Evolutionary conservation across 1,284 basidiomycete species (phyloP).

Genomic region (Austroboletus niveus): DNA sequence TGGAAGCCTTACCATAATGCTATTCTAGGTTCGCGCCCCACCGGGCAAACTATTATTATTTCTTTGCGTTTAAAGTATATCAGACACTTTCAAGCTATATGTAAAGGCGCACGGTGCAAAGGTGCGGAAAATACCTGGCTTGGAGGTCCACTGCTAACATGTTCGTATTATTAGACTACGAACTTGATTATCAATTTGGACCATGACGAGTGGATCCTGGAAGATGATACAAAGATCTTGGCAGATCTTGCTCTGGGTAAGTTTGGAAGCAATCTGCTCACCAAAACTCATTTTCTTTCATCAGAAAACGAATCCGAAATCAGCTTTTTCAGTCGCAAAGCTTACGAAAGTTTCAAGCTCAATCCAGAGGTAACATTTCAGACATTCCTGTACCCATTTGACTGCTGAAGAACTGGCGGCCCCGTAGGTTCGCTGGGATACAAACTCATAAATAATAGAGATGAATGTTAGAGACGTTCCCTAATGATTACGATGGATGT

Average conservation of each 20-base stretch:
- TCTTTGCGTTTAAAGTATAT: constrained; percentile 1
- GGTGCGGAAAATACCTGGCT: constrained; percentile 38
- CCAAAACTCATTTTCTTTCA: constrained; percentile 1
- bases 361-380: constrained; percentile 67
- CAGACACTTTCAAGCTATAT: constrained; percentile 93
- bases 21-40: constrained; percentile 54
- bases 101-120: constrained; percentile 94
- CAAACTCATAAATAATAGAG: constrained; percentile 4
- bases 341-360: constrained; percentile 77
- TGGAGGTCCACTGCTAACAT: background rate
- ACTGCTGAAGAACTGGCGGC: background rate
- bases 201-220: constrained; percentile 88
- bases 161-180: constrained; percentile 61
- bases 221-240: constrained; percentile 63
- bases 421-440: constrained; percentile 30
- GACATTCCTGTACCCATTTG: background rate
- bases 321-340: constrained; percentile 79
- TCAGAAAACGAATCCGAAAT: constrained; percentile 94
- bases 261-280: constrained; percentile 24
- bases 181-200: constrained; percentile 96
- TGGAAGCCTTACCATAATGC: constrained; percentile 86
- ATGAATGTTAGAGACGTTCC: constrained; percentile 2
- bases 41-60: background rate
- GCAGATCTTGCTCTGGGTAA: constrained; percentile 73
- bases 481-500: constrained; percentile 30